phyloP scores from a whole-genome alignment of 2,329 filamentous ascomycete genomes.

The Alternaria viburni region DNA sequence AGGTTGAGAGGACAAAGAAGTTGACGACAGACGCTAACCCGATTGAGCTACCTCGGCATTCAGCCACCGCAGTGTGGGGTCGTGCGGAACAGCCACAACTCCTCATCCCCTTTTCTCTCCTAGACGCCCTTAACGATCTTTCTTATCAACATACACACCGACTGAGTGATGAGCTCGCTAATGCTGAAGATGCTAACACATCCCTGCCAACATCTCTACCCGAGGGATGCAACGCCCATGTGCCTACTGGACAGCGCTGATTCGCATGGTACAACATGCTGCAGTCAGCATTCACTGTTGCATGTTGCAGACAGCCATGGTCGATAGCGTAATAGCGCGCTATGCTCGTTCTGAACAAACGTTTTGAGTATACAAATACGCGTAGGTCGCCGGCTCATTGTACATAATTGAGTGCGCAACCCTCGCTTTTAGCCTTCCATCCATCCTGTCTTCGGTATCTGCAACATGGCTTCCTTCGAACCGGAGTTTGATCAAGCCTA shows the following conservation, averaged over 20 bases:
- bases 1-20: not conserved
- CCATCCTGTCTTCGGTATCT: not conserved
- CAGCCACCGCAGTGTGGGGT: not conserved
- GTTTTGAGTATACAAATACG: not conserved
- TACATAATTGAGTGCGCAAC: not conserved
- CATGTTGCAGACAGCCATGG: not conserved
- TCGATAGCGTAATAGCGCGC: not conserved
- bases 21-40: not conserved
- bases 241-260: not conserved
- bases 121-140: not conserved
- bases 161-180: not conserved
- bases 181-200: not conserved
- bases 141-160: not conserved
- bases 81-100: not conserved
- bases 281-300: not conserved
- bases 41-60: not conserved
- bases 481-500: not conserved
- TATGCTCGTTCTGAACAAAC: not conserved
- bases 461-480: not conserved
- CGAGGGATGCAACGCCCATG: not conserved
- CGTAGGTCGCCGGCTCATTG: not conserved
- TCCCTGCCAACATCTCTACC: not conserved
- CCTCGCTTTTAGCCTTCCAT: not conserved
- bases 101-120: not conserved
- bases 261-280: not conserved